Conservation (phyloP, 176 grass and related monocot genomes). For the Puya raimondii region DNA sequence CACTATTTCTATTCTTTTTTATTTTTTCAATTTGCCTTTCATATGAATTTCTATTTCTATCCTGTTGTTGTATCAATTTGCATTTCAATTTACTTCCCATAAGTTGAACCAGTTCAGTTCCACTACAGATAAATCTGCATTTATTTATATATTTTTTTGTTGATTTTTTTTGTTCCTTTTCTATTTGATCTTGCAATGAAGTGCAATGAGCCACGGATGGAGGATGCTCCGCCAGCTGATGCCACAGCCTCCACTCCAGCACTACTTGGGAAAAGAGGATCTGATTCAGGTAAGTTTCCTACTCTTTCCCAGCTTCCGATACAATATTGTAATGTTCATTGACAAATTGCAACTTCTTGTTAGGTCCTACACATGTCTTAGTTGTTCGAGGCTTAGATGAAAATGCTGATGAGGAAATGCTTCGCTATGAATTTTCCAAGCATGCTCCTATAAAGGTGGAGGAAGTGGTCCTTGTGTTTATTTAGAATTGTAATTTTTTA, state of each 20-base stretch:
- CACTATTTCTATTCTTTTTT: too few species aligned
- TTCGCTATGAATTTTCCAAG: slow-evolving; percentile 96
- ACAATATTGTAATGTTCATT: slow-evolving; percentile 15
- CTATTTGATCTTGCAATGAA: slow-evolving; percentile 28
- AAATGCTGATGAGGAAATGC: slow-evolving; percentile 98
- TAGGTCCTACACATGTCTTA: slow-evolving; percentile 98
- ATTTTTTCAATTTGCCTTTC: too few species aligned
- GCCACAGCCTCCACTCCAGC: slow-evolving; percentile 34
- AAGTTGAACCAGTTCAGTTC: slow-evolving; percentile 1
- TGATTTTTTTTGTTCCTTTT: slow-evolving; percentile 9
- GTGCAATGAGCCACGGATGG: slow-evolving; percentile 88
- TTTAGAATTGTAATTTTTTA: background rate
- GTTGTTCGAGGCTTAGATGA: slow-evolving; percentile 95
- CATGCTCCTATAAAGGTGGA: slow-evolving; percentile 85
- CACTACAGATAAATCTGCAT: background rate
- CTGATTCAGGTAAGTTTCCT: slow-evolving; percentile 61
- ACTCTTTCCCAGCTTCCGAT: slow-evolving; percentile 18
- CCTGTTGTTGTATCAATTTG: too few species aligned
- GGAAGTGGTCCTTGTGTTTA: background rate
- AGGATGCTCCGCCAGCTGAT: slow-evolving; percentile 84
- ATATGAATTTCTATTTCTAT: too few species aligned
- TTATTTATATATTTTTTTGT: slow-evolving; percentile 8
- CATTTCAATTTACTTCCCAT: background rate
- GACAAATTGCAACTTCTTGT: slow-evolving; percentile 25
- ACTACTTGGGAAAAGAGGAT: slow-evolving; percentile 57